Base-by-base conservation (phyloP, 2,329 filamentous ascomycete genomes). In the Aspergillus felis region DNA sequence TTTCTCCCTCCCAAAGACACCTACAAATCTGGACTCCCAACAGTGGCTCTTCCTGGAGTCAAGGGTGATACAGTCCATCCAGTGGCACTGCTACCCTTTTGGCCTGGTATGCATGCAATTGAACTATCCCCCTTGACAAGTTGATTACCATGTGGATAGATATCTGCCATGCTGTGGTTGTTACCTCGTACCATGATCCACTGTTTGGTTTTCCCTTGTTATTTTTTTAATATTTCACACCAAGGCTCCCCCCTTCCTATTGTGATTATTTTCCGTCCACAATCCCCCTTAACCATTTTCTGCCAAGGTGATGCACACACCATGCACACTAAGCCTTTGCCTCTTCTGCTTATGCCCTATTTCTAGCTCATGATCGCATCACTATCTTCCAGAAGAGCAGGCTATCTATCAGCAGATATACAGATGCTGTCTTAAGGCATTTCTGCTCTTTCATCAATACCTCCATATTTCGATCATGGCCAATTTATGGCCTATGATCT, bases 141-240 rank as follows among this genome's bases (percentile, higher is more conserved):
- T 17, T 6, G 32, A 38, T 17, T 7, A 17, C 14, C 32, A 38
- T 38, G 14, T 38, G 32, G 32, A 17, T 7, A 3, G 32, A 17
- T 17, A 38, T 7, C 14, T 38, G 32, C 12, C 24, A 22, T 28
- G 25, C 14, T 27, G 47, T 41, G 29, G 41, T 56, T 22, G 25
- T 29, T 6, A 24, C 29, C 53, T 27, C 28, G 20, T 27, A 29
- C 24, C 17, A 35, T 22, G 47, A 44, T 53, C 53, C 17, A 14
- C 27, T 20, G 10, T 38, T 25, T 35, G 46, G 28, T 28, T 32
- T 54, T 57, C 27, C 51, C 50, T 25, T 38, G 32, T 29, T 56
- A 51, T 58, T 51, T 25, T 56, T 24, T 24, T 50, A 55, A 32
- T 54, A 22, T 55, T 54, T 57, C 35, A 12, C 29, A 14, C 29